phyloP scores from a whole-genome alignment of 495 filamentous ascomycete genomes.

The Aspergillus heteromorphus region DNA sequence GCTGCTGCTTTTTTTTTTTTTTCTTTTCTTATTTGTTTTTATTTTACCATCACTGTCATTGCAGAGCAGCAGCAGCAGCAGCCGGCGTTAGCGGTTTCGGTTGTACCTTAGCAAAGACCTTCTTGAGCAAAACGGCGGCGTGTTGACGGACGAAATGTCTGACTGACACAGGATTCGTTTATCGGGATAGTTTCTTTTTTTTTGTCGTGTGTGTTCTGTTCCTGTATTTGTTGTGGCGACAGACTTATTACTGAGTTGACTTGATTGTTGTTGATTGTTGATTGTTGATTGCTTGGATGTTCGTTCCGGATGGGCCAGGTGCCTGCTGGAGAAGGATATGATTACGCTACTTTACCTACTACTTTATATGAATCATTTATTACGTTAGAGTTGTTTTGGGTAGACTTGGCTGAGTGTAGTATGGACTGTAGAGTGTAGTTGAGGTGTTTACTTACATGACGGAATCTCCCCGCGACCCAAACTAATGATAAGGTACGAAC shows the following conservation, averaged over 20 bases:
- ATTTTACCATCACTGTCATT: constrained; percentile 10
- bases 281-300: neutral
- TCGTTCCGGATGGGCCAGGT: neutral
- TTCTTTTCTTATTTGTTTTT: neutral
- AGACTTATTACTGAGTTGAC: neutral
- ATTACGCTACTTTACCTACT: neutral
- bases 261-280: too few relatives aligned
- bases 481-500: too few relatives aligned
- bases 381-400: neutral
- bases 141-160: neutral
- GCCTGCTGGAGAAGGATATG: neutral
- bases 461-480: neutral
- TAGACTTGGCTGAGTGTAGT: neutral
- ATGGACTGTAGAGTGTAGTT: neutral
- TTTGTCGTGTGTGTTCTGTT: neutral
- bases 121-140: constrained; percentile 2
- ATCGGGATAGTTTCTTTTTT: neutral
- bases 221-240: neutral
- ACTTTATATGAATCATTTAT: neutral
- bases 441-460: neutral
- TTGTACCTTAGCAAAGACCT: constrained; percentile 4
- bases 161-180: neutral
- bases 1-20: constrained; percentile 3
- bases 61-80: too few relatives aligned
- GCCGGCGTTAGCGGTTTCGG: constrained; percentile 23